Evolutionary conservation across 495 filamentous ascomycete species (phyloP), one percentile per base, ranked within the genome.

Genomic region (Aspergillus ostianus): DNA sequence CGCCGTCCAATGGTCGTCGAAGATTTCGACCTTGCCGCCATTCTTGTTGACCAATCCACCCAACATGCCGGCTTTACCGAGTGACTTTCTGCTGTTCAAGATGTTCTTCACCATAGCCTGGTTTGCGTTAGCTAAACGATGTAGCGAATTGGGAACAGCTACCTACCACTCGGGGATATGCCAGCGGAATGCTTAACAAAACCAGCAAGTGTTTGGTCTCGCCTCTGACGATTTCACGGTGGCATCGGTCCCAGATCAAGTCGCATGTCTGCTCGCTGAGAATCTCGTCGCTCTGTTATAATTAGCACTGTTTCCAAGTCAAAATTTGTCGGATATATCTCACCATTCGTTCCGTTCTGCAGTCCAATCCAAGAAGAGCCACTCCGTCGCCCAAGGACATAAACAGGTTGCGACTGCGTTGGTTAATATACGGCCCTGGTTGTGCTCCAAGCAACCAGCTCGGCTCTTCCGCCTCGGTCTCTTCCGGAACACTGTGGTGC

Each of bases 1-100:
- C 20, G 94, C 93, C 3, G 94, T 96, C 94, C 94, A 98, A 68
- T 98, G 93, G 71, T 98, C 94, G 73, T 98, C 94, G 27, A 96
- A 80, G 17, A 98, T 90, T 73, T 97, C 95, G 6, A 96, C 90
- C 47, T 91, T 92, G 55, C 91, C 93, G 67, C 97, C 93, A 66
- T 95, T 91, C 56, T 86, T 89, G 72, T 96, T 97, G 18, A 96
- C 77, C 51, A 97, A 82, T 7, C 85, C 83, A 29, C 91, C 90
- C 47, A 98, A 81, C 67, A 95, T 73, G 7, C 93, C 92, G 50
- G 86, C 79, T 59, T 92, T 90, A 30, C 91, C 90, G 6, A 98
- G 77, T 5, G 90, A 90, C 69, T 98, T 98, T 54, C 87, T 83
- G 53, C 91, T 96, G 23, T 93, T 97, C 61, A 97, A 77, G 27